Evolutionary conservation across 768 basidiomycete genomes (phyloP), one percentile per base, ranked within the genome.

Genomic region (Lentinula boryana): DNA sequence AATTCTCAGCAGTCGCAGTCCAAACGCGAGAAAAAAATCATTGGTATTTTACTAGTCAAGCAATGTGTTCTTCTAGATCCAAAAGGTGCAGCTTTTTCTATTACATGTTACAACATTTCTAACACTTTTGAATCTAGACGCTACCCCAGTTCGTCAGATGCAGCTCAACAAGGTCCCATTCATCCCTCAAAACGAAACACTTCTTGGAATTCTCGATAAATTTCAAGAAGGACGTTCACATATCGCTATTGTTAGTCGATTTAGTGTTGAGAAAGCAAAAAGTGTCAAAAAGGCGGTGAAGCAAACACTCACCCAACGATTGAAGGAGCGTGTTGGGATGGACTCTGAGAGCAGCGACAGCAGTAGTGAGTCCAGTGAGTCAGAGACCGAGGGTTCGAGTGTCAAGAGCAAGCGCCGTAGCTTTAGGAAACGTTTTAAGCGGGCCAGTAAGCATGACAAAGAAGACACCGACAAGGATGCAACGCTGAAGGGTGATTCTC

Each of bases 191-290:
- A 93, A 95, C 66, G 91, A 93, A 71, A 82, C 93, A 18, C 76
- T 96, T 0, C 81, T 95, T 12, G 86, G 89, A 21, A 91, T 94
- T 63, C 79, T 95, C 33, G 93, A 95, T 70, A 88, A 80, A 62
- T 95, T 95, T 71, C 93, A 95, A 70, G 93, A 93, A 69, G 93
- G 93, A 6, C 81, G 91, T 31, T 91, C 89, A 41, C 94, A 96
- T 70, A 95, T 96, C 83, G 94, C 94, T 21, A 89, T 95, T 65
- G 91, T 95, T 57, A 87, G 86, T 62, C 84, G 91, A 41, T 84
- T 89, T 65, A 88, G 85, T 55, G 80, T 80, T 9, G 84, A 88
- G 60, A 87, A 85, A 71, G 89, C 89, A 8, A 79, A 84, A 23
- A 87, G 86, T 56, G 86, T 93, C 60, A 93, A 93, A 80, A 82